phyloP scores from a whole-genome alignment of 495 filamentous ascomycete genomes.

The Glarea lozoyensis region DNA sequence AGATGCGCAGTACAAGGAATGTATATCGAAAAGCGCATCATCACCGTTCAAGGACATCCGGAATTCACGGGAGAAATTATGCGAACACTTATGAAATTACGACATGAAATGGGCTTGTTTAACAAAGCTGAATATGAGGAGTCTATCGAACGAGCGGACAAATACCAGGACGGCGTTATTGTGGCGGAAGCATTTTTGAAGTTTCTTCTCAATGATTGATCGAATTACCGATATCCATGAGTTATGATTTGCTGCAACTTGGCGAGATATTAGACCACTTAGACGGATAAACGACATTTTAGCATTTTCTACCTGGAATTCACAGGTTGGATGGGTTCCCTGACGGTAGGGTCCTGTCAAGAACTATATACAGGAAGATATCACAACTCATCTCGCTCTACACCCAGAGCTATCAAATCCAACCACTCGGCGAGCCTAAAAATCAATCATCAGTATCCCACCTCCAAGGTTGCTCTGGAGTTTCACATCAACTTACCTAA shows the following conservation, averaged over 20 bases:
- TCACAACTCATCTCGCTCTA: slow-evolving; percentile 6
- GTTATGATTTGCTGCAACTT: too few relatives aligned
- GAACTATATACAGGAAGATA: too few relatives aligned
- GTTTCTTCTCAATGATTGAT: slow-evolving; percentile 54
- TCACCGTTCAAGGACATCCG: slow-evolving; percentile 87
- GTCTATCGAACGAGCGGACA: slow-evolving; percentile 53
- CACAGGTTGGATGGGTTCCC: too few relatives aligned
- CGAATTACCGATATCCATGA: too few relatives aligned
- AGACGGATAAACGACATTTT: too few relatives aligned
- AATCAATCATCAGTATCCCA: not conserved
- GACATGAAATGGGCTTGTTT: slow-evolving; percentile 58
- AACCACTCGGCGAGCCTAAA: slow-evolving; percentile 17
- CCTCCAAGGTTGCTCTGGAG: not conserved
- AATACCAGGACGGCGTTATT: slow-evolving; percentile 65
- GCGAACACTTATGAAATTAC: slow-evolving; percentile 50
- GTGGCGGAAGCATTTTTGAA: slow-evolving; percentile 62
- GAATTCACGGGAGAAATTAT: slow-evolving; percentile 77
- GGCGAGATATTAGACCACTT: too few relatives aligned
- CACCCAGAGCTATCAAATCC: slow-evolving; percentile 15
- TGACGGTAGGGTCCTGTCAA: too few relatives aligned
- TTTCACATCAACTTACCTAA: slow-evolving; percentile 28
- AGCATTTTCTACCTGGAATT: too few relatives aligned
- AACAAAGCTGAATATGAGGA: slow-evolving; percentile 52
- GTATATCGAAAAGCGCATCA: slow-evolving; percentile 53
- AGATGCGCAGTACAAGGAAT: slow-evolving; percentile 74